These are phyloP conservation scores for Flaveria ramosissima DNA, from an alignment of 129 eudicot species.

Conservation along the genomic window DNA sequence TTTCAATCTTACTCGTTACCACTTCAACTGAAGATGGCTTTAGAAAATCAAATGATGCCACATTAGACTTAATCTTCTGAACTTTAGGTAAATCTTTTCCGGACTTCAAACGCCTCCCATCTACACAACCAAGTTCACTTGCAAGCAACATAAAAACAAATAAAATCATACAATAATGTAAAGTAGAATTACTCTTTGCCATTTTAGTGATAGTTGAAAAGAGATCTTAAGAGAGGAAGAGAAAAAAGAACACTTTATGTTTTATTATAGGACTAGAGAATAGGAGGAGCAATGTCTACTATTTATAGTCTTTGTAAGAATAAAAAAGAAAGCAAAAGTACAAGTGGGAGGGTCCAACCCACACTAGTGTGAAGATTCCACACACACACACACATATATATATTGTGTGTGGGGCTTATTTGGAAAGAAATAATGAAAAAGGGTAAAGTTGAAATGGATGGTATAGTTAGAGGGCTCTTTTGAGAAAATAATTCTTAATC, in stretches of 20 bases:
- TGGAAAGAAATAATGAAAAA: constrained; percentile 8
- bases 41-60: not conserved
- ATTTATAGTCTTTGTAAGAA: constrained; percentile 15
- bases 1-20: constrained; percentile 19
- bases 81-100: not conserved
- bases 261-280: constrained; percentile 8
- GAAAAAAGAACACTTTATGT: not conserved
- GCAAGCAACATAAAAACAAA: constrained; percentile 29
- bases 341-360: constrained; percentile 22
- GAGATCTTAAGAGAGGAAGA: not conserved
- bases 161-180: constrained; percentile 19
- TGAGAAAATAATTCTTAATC: constrained; percentile 10
- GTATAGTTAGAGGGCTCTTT: constrained; percentile 9
- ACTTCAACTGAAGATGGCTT: not conserved
- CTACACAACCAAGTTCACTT: constrained; percentile 15
- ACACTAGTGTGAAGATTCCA: constrained; percentile 30
- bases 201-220: constrained; percentile 8
- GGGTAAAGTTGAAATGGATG: constrained; percentile 14
- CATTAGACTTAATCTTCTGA: not conserved
- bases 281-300: not conserved
- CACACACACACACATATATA: not conserved
- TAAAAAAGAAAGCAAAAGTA: not conserved
- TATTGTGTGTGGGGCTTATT: not conserved
- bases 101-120: constrained; percentile 29
- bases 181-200: constrained; percentile 25